Evolutionary conservation across 1,139 yeast genomes (phyloP), one percentile per base, ranked within the genome.

Genomic region (Hemisphaericaspora lyxosophila): DNA sequence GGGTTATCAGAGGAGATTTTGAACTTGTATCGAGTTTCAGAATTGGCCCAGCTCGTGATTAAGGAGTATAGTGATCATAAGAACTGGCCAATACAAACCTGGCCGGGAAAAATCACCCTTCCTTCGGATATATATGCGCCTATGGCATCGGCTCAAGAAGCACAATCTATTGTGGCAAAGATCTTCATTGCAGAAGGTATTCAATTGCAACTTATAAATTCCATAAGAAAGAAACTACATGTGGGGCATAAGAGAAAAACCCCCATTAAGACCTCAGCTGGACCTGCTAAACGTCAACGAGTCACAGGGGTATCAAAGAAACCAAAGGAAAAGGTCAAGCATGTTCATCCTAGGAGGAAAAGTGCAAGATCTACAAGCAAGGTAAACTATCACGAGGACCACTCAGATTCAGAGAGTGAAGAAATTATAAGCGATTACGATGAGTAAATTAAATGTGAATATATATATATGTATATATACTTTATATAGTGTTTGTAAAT

Each of bases 91-190:
- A 67, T 85, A 44, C 77, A 81, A 23, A 80, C 90, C 0, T 89
- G 92, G 80, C 95, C 96, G 0, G 94, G 92, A 1, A 84, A 82
- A 49, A 59, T 85, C 20, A 76, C 76, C 25, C 60, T 88, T 19
- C 83, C 94, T 0, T 60, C 70, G 9, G 95, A 86, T 51, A 59
- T 85, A 8, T 87, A 72, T 58, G 64, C 70, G 9, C 79, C 85
- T 1, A 80, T 83, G 72, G 55, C 64, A 2, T 59, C 68, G 29
- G 53, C 67, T 6, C 53, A 57, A 19, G 78, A 72, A 45, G 76
- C 77, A 1, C 78, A 73, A 44, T 52, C 52, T 7, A 57, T 74
- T 42, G 68, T 74, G 2, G 59, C 75, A 2, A 72, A 63, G 11
- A 67, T 75, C 4, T 82, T 68, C 49, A 70, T 83, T 24, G 70